phyloP scores from a whole-genome alignment of 805 yeast genomes.

The Priceomyces medius region DNA sequence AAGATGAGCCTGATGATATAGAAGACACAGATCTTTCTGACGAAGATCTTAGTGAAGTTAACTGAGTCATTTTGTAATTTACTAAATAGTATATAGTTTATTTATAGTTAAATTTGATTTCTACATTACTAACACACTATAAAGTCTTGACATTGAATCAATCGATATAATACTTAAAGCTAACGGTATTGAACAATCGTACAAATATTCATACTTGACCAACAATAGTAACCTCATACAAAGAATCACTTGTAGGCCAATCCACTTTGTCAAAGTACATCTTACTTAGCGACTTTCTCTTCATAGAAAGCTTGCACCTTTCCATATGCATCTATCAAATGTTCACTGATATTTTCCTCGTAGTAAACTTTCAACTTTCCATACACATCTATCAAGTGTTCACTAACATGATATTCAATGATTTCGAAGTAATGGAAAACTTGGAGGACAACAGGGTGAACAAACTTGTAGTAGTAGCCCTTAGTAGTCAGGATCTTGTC shows the following conservation, averaged over 20 bases:
- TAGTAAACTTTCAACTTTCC: conserved; percentile 19
- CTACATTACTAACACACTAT: not conserved
- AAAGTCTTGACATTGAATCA: not conserved
- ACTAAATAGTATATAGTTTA: not conserved
- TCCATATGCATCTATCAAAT: conserved; percentile 17
- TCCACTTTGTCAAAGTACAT: not conserved
- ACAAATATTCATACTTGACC: not conserved
- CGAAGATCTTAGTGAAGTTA: not conserved
- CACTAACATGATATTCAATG: conserved; percentile 31
- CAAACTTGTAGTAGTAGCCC: conserved; percentile 21
- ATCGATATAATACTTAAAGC: not conserved
- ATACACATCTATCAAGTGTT: conserved; percentile 19
- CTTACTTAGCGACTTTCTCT: conserved; percentile 3
- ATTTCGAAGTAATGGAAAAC: conserved; percentile 34
- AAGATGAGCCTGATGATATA: not conserved
- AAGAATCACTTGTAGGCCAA: not conserved
- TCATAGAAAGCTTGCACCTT: conserved; percentile 11
- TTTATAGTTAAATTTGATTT: not conserved
- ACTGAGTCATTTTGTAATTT: no score
- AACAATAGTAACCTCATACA: not conserved
- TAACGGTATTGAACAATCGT: not conserved
- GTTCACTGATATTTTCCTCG: conserved; percentile 27
- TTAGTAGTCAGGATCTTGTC: conserved; percentile 25
- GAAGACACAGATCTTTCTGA: not conserved
- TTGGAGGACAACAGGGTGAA: conserved; percentile 31